Base-by-base conservation (phyloP, 805 yeast genomes). In the Wickerhamiella siamensis region DNA sequence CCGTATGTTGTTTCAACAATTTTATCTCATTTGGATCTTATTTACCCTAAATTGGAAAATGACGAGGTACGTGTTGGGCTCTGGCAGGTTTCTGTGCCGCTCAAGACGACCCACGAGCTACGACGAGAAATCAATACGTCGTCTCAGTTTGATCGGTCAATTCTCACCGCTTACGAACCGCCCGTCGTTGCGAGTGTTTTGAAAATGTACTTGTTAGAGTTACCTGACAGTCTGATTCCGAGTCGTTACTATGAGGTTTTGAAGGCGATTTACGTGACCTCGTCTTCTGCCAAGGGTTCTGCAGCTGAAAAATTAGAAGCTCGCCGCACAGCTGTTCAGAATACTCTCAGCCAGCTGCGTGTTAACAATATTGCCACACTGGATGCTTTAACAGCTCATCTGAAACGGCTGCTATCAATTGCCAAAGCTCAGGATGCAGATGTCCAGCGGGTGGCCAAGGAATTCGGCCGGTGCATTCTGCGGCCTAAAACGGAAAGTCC, bases 351-450 rank as follows among this genome's bases (percentile, higher is more conserved):
- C 3, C 80, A 80, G 43, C 65, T 83, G 41, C 76, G 84, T 17
- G 73, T 77, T 40, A 69, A 79, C 36, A 80, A 79, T 52, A 64
- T 83, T 34, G 88, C 93, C 1, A 80, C 93, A 0, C 66, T 83
- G 41, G 87, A 80, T 56, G 86, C 87, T 1, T 59, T 83, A n/a
- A 70, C 78, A 31, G 75, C 84, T 2, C 94, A 83, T 58, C 71
- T 83, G 56, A 69, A 70, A 40, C 66, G 93, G 37, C 61, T 83
- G 43, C 70, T 78, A 22, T 59, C 70, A 19, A 71, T 74, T 26
- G 59, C 76, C 36, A 54, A 57, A 20, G 65, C 67, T 2, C 43
- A 51, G 14, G 52, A 46, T 2, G 59, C 53, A 18, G 61, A 60
- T 44, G 45, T 50, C 24, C 47, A 41, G 16, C 61, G 57, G 41